A percentile compares a stretch with the other conserved stretches of the same genome.
Conservation (phyloP, 768 basidiomycete species). For the Filobasidium floriforme region DNA sequence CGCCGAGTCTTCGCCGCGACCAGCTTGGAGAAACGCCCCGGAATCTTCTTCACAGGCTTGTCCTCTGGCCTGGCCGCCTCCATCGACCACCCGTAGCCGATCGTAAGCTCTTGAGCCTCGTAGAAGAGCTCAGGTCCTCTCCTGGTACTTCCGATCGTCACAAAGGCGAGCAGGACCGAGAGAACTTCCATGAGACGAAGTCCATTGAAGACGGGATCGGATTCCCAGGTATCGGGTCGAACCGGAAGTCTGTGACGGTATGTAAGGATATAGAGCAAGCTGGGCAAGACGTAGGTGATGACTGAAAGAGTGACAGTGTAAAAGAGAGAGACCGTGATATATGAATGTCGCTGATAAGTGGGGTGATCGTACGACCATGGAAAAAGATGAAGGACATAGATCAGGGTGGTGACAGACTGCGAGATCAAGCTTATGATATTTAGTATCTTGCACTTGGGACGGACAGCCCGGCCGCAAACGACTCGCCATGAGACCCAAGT, state of each 20-base stretch:
- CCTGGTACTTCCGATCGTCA: constrained; percentile 29
- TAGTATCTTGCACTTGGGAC: not conserved
- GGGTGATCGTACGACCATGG: not conserved
- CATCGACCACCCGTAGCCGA: constrained; percentile 33
- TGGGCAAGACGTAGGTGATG: not conserved
- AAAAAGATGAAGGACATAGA: not conserved
- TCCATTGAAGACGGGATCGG: not conserved
- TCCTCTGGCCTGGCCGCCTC: constrained; percentile 14
- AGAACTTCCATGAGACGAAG: not conserved
- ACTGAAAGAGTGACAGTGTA: not conserved
- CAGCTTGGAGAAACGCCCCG: not conserved
- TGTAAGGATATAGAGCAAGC: not conserved
- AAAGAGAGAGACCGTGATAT: not conserved
- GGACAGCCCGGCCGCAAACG: not conserved
- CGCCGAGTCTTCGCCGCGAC: not conserved
- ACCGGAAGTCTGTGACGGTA: not conserved
- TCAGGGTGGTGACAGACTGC: not conserved
- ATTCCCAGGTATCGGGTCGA: not conserved
- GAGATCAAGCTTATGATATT: not conserved
- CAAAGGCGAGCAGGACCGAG: not conserved
- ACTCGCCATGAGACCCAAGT: constrained; percentile 6
- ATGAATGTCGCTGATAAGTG: not conserved
- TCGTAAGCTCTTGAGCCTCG: constrained; percentile 26
- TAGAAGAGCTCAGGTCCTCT: constrained; percentile 34
- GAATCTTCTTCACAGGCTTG: not conserved